Conservation (phyloP, 176 grass and related monocot genomes). For the Canna indica region DNA sequence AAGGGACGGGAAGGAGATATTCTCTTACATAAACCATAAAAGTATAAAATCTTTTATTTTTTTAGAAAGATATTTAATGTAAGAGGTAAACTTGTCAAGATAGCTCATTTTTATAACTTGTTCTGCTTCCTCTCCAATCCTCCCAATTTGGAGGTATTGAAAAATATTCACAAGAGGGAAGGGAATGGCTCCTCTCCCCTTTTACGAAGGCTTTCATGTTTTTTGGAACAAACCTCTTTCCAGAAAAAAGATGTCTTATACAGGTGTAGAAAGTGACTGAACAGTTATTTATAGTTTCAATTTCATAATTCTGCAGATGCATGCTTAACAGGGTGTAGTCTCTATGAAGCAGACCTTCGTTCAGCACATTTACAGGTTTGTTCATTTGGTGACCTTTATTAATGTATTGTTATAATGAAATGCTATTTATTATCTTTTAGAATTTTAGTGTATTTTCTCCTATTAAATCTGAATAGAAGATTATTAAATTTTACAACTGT, state of each 20-base stretch:
- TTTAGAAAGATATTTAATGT: no score
- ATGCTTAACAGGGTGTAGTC: slow-evolving; percentile 44
- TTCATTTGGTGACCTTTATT: not conserved
- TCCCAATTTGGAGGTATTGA: no score
- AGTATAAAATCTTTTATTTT: no score
- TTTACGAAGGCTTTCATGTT: no score
- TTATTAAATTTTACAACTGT: not conserved
- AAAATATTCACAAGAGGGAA: no score
- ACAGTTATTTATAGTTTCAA: slow-evolving; percentile 2
- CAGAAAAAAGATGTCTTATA: slow-evolving; percentile 9
- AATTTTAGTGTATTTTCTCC: not conserved
- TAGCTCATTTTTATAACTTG: no score
- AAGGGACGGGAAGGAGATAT: no score
- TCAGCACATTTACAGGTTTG: slow-evolving; percentile 85
- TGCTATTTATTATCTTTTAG: not conserved
- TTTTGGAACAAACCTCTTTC: not conserved
- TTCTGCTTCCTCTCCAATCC: no score
- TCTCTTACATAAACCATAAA: no score
- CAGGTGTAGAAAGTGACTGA: not conserved
- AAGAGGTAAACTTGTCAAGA: no score
- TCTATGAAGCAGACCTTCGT: slow-evolving; percentile 65
- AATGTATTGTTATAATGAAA: not conserved
- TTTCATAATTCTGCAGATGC: slow-evolving; percentile 60
- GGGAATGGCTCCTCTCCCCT: no score
- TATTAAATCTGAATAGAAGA: not conserved